These are phyloP conservation scores for Phytophthora palmivora DNA, from an alignment of 352 stramenopile species.

Conservation along the genomic window DNA sequence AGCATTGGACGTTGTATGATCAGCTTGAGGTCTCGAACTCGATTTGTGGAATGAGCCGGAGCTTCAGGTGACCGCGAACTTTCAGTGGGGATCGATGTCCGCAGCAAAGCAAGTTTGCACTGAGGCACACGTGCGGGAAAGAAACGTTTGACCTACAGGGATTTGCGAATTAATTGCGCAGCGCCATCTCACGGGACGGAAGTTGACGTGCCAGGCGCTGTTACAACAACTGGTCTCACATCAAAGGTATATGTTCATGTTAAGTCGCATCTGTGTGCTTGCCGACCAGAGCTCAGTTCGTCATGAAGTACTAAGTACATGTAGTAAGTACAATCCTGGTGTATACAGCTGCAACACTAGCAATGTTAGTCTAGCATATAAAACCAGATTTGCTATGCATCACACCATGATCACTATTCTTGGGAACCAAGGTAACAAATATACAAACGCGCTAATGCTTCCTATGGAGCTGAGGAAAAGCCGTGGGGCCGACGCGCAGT, in stretches of 20 bases:
- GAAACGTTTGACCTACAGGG: background rate
- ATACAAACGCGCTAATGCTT: slow-evolving; percentile 42
- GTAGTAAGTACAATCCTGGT: no score
- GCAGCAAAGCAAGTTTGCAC: background rate
- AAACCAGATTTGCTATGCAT: no score
- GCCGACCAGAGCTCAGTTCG: background rate
- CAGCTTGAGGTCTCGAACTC: background rate
- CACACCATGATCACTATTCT: slow-evolving; percentile 11
- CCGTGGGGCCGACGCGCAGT: slow-evolving; percentile 44
- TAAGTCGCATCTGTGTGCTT: background rate
- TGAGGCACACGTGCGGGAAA: background rate
- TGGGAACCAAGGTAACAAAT: background rate
- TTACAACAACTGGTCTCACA: background rate
- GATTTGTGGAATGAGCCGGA: background rate
- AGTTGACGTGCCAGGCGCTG: no score
- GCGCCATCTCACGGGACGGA: background rate
- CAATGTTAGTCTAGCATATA: no score
- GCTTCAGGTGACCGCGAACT: background rate
- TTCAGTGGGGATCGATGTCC: background rate
- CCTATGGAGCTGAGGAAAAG: slow-evolving; percentile 53
- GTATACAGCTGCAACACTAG: no score
- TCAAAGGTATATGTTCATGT: background rate
- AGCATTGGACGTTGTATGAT: background rate
- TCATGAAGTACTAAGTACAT: background rate
- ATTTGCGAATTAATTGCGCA: background rate